Conservation (phyloP, 164 flowering plant species). For the Paratinospora sagittata region DNA sequence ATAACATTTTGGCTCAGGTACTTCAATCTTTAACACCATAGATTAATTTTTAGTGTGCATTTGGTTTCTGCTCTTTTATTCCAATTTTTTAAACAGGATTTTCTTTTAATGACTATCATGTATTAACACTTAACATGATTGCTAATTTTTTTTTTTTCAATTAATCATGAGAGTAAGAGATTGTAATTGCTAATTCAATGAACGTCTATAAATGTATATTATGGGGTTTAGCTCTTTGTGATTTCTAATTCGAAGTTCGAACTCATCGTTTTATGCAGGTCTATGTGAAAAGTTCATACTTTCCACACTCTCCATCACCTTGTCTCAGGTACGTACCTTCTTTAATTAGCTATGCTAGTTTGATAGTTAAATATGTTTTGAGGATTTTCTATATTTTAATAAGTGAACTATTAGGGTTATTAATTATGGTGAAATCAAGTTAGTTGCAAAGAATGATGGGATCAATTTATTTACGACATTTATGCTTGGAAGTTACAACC, state of each 20-base stretch:
- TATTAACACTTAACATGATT: too few relatives aligned
- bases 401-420: too few relatives aligned
- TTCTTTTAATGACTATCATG: too few relatives aligned
- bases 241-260: neutral
- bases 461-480: too few relatives aligned
- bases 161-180: neutral
- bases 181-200: neutral
- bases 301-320: slow-evolving; percentile 83
- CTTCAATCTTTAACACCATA: neutral
- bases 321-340: slow-evolving; percentile 68
- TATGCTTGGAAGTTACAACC: too few relatives aligned
- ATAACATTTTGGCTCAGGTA: slow-evolving; percentile 95
- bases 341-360: neutral
- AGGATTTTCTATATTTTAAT: too few relatives aligned
- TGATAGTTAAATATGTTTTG: neutral
- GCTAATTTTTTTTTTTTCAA: too few relatives aligned
- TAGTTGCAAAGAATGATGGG: too few relatives aligned
- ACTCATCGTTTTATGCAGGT: slow-evolving; percentile 39
- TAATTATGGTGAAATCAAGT: too few relatives aligned
- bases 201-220: neutral
- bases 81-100: too few relatives aligned
- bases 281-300: slow-evolving; percentile 75
- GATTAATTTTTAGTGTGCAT: neutral
- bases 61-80: too few relatives aligned
- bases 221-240: neutral